phyloP scores from a whole-genome alignment of 163 green algal genomes.

The Scenedesmus sp. region DNA sequence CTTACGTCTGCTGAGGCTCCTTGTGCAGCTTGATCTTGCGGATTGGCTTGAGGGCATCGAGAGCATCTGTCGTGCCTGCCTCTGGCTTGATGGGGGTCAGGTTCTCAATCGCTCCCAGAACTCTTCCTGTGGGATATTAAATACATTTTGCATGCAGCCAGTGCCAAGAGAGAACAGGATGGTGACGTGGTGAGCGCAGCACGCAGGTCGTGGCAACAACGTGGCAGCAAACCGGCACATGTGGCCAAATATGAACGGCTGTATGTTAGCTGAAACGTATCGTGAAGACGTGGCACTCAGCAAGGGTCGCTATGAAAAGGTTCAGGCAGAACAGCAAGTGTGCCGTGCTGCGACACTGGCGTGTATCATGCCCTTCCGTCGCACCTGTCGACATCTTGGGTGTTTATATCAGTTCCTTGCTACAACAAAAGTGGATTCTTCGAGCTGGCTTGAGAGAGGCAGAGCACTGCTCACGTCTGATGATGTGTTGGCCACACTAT shows the following conservation, averaged over 20 bases:
- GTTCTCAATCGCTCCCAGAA: constrained; percentile 37
- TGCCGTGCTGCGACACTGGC: neutral
- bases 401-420: neutral
- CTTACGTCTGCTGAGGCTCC: neutral
- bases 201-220: neutral
- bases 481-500: neutral
- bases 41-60: neutral
- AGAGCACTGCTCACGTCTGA: neutral
- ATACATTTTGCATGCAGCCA: neutral
- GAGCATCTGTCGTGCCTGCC: neutral
- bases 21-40: constrained; percentile 33
- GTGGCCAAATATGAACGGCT: too few species aligned
- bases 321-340: neutral
- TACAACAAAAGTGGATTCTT: neutral
- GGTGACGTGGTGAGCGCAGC: neutral
- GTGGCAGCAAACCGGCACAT: neutral
- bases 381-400: neutral
- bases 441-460: neutral
- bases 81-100: constrained; percentile 33
- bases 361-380: neutral
- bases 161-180: neutral
- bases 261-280: neutral
- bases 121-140: neutral
- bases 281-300: neutral
- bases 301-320: neutral